These are phyloP conservation scores for Syncephalastrum sp. DNA, from an alignment of 371 early-diverging fungal species.

Conservation along the genomic window DNA sequence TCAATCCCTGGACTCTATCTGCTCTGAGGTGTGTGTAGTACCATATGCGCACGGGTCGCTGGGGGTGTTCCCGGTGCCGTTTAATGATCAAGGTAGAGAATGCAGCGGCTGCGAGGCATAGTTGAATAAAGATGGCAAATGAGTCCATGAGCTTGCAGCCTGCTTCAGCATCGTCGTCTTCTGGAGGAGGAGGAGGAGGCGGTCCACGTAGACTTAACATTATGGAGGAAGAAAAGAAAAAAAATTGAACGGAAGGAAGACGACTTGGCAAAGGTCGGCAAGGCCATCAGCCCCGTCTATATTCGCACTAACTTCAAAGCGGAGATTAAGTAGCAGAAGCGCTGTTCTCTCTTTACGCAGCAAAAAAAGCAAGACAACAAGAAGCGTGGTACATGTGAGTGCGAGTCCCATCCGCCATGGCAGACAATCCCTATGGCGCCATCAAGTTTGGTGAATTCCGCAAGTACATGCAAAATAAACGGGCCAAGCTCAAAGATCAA, in stretches of 20 bases:
- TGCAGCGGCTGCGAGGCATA: conserved; percentile 59
- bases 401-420: background rate
- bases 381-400: no score
- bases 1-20: background rate
- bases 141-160: conserved; percentile 58
- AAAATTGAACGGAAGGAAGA: no score
- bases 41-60: conserved; percentile 63
- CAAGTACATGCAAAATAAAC: conserved; percentile 62
- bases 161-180: conserved; percentile 31
- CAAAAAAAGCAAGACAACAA: conserved; percentile 1
- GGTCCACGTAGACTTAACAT: no score
- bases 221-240: no score
- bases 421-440: conserved; percentile 49
- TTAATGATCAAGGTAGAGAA: conserved; percentile 66
- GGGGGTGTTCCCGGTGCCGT: conserved; percentile 60
- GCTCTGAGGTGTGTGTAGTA: conserved; percentile 18
- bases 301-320: no score
- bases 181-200: conserved; percentile 12
- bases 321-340: background rate
- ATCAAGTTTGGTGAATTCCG: conserved; percentile 63
- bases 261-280: no score
- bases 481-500: conserved; percentile 62
- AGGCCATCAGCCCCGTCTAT: no score
- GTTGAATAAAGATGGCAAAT: conserved; percentile 66
- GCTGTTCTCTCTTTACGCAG: conserved; percentile 5